These are phyloP conservation scores for Malus hybrid DNA, from an alignment of 331 rosid genomes.

Conservation along the genomic window DNA sequence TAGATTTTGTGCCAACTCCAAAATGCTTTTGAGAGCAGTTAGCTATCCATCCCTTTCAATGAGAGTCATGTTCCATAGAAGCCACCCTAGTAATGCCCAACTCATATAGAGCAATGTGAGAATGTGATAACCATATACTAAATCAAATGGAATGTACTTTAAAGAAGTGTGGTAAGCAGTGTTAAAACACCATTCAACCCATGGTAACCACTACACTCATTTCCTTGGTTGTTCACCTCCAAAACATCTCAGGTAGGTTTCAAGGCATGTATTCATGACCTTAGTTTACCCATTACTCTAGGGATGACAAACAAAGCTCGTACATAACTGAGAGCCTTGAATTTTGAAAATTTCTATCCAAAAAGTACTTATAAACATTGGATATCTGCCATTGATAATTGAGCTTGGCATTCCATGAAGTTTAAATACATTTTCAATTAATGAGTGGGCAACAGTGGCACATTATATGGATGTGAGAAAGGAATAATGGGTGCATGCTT, in stretches of 20 bases:
- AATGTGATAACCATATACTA: not conserved
- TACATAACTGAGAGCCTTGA: not conserved
- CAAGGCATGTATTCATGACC: not conserved
- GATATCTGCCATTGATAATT: not conserved
- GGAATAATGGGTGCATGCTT: not conserved
- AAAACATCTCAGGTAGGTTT: not conserved
- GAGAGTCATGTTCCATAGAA: not conserved
- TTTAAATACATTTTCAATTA: not conserved
- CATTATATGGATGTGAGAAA: not conserved
- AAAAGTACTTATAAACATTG: not conserved
- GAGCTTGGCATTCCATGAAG: not conserved
- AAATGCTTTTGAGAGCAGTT: not conserved
- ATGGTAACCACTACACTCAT: not conserved
- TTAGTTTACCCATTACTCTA: not conserved
- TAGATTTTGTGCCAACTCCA: not conserved
- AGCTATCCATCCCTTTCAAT: not conserved
- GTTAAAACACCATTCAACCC: not conserved
- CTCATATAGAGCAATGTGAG: not conserved
- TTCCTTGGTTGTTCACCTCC: not conserved
- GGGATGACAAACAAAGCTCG: not conserved
- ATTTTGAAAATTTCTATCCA: not conserved
- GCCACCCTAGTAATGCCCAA: not conserved
- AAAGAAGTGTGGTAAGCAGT: not conserved
- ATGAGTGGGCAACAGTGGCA: not conserved
- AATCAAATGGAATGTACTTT: too few relatives aligned